Conservation (phyloP, 495 filamentous ascomycete genomes). For the Penicillium paradoxum region DNA sequence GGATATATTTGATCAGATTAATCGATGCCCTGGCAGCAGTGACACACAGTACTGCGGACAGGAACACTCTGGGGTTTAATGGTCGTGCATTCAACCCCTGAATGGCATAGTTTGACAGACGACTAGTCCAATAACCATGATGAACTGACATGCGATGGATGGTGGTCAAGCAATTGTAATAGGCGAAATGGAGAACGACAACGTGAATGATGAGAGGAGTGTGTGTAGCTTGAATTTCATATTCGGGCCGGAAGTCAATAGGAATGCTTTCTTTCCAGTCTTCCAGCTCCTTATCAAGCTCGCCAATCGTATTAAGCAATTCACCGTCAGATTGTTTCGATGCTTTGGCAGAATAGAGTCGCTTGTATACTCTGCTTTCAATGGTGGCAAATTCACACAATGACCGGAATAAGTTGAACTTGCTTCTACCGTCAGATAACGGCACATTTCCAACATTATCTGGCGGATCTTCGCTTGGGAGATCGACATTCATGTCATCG, state of each 20-base stretch:
- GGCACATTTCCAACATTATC: slow-evolving; percentile 94
- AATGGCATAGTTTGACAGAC: slow-evolving; percentile 91
- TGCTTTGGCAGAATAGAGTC: slow-evolving; percentile 88
- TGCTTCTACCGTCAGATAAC: slow-evolving; percentile 81
- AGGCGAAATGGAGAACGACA: slow-evolving; percentile 89
- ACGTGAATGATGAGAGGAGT: slow-evolving; percentile 88
- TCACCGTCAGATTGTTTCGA: slow-evolving; percentile 90
- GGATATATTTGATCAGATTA: slow-evolving; percentile 90
- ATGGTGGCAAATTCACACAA: slow-evolving; percentile 90
- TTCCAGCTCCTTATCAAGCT: slow-evolving; percentile 88
- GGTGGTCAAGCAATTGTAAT: slow-evolving; percentile 96
- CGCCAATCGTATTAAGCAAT: slow-evolving; percentile 90
- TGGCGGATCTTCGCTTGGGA: slow-evolving; percentile 83
- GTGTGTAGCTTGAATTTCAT: slow-evolving; percentile 87
- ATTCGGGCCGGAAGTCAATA: slow-evolving; percentile 87
- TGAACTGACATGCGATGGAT: slow-evolving; percentile 98
- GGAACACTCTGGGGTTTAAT: slow-evolving; percentile 88
- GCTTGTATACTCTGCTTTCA: slow-evolving; percentile 89
- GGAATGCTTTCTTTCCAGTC: slow-evolving; percentile 96
- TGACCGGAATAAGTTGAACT: slow-evolving; percentile 87
- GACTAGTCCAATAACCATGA: slow-evolving; percentile 96
- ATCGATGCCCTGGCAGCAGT: slow-evolving; percentile 90
- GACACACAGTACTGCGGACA: slow-evolving; percentile 89
- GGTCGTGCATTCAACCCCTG: slow-evolving; percentile 86
- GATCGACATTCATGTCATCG: slow-evolving; percentile 96